Evolutionary conservation across 2,329 filamentous ascomycete genomes (phyloP), one percentile per base, ranked within the genome.

Genomic region (Talaromyces sp.): DNA sequence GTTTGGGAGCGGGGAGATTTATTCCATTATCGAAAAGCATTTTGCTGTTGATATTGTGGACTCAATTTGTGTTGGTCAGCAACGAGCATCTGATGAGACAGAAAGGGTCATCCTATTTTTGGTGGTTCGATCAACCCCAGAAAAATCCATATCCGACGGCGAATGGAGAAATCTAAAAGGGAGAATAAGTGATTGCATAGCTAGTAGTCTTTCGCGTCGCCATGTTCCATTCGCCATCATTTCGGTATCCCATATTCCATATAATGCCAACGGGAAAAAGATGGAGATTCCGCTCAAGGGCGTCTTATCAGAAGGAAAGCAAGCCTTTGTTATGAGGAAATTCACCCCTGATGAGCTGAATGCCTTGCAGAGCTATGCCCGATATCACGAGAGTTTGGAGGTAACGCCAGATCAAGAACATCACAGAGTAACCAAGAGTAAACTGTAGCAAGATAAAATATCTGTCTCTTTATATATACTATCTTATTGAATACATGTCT

Each of bases 1-100:
- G 30, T 82, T 82, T 59, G 80, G 80, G 23, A 75, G 71, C 10
- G 71, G 73, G 1, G 79, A 82, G 66, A 79, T 82, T 58, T 82
- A 82, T 68, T 71, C 74, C n/a, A 75, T 82, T 53, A 75, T 77
- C n/a, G 79, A 81, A 64, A 72, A 72, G 3, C 70, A 75, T 1
- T 67, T 72, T 1, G 75, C 78, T 64, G 77, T 72, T 60, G 52
- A 64, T 9, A 34, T 63, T 9, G 40, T 14, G 5, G 59, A 61
- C 31, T 47, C 50, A 14, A 28, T 61, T 14, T 61, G 59, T 30
- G 33, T 56, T 18, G 54, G 59, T 7, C 53, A 61, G 23, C 40
- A 31, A 27, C 54, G 59, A 42, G 33, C 40, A 7, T 7, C 4
- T 7, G 59, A 57, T 31, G 33, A 40, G 14, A 36, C 27, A 16